Evolutionary conservation across 2,329 filamentous ascomycete species (phyloP).

Genomic region (Elsinoe perseae): DNA sequence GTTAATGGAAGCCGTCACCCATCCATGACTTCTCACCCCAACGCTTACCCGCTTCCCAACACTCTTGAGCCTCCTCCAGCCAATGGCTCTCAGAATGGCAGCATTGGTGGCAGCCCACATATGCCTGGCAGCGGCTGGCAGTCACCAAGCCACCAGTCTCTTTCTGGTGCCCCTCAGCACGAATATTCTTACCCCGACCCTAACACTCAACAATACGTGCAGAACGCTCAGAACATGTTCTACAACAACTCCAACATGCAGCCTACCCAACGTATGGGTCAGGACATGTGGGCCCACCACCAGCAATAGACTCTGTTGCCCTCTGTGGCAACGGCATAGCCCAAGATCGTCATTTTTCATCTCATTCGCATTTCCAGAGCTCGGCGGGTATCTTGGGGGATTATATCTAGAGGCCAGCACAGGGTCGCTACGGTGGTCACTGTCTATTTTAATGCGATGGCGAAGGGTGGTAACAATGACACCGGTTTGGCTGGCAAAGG

Average conservation of each 20-base stretch:
- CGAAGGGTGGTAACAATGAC: neutral
- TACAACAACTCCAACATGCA: slow-evolving; percentile 62
- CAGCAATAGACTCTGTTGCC: slow-evolving; percentile 23
- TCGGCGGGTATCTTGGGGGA: slow-evolving; percentile 5
- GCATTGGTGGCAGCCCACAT: slow-evolving; percentile 77
- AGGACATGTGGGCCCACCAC: slow-evolving; percentile 49
- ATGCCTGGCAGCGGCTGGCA: slow-evolving; percentile 77
- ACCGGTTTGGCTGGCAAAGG: neutral
- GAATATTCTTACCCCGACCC: slow-evolving; percentile 82
- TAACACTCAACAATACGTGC: slow-evolving; percentile 40
- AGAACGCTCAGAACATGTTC: slow-evolving; percentile 61
- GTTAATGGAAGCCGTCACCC: slow-evolving; percentile 48
- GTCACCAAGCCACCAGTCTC: slow-evolving; percentile 67
- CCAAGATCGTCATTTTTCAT: neutral
- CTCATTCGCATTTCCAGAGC: neutral
- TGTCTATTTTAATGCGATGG: slow-evolving; percentile 9
- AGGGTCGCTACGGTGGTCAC: slow-evolving; percentile 9
- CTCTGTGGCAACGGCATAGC: neutral
- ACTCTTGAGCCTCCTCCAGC: slow-evolving; percentile 72
- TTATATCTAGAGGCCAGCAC: neutral
- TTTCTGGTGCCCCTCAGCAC: slow-evolving; percentile 55
- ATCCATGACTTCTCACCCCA: slow-evolving; percentile 76
- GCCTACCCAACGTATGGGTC: slow-evolving; percentile 52
- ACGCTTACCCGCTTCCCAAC: slow-evolving; percentile 50
- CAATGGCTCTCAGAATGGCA: slow-evolving; percentile 65